Evolutionary conservation across 192 early-diverging fungal genomes (phyloP).

Genomic region (Backusella luteola): DNA sequence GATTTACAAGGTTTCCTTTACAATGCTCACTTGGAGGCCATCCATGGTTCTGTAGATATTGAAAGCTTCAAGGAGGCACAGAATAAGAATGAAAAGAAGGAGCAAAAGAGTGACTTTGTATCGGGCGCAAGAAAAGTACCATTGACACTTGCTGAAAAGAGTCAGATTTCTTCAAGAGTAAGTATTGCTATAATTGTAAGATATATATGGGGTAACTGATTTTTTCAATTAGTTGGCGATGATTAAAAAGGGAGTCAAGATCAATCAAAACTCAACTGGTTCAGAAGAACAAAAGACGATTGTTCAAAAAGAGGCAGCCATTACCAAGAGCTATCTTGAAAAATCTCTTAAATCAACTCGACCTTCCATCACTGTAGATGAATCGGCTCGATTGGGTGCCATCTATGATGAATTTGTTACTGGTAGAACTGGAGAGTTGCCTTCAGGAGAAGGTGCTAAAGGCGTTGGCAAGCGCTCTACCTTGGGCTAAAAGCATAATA

Average conservation of each 20-base stretch:
- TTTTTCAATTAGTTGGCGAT: conserved; percentile 20
- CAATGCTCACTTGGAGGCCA: conserved; percentile 86
- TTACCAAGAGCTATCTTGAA: conserved; percentile 50
- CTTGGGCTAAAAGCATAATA: conserved; percentile 20
- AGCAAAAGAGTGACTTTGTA: conserved; percentile 38
- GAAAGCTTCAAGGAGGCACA: conserved; percentile 44
- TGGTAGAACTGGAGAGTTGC: conserved; percentile 59
- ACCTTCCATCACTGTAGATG: conserved; percentile 61
- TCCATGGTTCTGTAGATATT: conserved; percentile 69
- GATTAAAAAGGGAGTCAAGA: conserved; percentile 19
- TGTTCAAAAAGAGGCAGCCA: conserved; percentile 29
- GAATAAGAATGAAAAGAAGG: conserved; percentile 3
- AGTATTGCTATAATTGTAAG: background rate
- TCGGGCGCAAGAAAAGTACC: conserved; percentile 39
- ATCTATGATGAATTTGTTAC: conserved; percentile 63
- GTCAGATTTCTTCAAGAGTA: conserved; percentile 53
- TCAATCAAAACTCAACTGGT: conserved; percentile 12
- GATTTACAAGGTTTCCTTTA: conserved; percentile 95
- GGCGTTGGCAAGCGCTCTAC: conserved; percentile 42
- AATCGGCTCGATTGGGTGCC: conserved; percentile 47
- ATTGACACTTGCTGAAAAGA: conserved; percentile 51
- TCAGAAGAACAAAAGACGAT: conserved; percentile 24
- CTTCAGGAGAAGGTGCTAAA: conserved; percentile 46
- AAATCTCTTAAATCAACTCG: conserved; percentile 56
- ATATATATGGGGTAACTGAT: background rate